Base-by-base conservation (phyloP, 2,329 filamentous ascomycete species). In the Claviceps humidiphila region DNA sequence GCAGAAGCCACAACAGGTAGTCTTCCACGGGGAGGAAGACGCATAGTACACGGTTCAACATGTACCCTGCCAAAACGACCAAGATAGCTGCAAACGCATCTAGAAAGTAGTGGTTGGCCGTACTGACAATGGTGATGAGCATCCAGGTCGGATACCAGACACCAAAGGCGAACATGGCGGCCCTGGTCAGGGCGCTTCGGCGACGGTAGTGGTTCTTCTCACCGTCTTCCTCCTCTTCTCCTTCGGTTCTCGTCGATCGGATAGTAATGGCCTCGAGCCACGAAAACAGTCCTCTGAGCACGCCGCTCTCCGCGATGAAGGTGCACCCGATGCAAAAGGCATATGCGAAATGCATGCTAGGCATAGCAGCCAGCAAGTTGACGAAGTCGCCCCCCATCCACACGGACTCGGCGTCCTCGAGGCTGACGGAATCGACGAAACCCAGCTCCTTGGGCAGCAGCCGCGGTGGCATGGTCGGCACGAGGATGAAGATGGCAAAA, bases 1-100 rank as follows among this genome's bases (percentile, higher is more conserved):
- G 70, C 58, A 81, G 67, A 6, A 72, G 64, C 74, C 75, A 82
- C 39, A 85, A 66, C 58, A 85, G 77, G 63, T 76, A 82, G 60
- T 86, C 82, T 62, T 85, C 82, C 4, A 85, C 52, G 0, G 75
- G 74, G 20, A 84, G 60, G 55, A 85, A 65, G 57, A 83, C 82
- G 56, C 84, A 63, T 52, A 86, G 59, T 34, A 72, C 63, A 43
- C 69, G 64, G 57, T 75, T 75, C 58, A 67, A 68, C 53, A 65
- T 56, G 75, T 80, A 85, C 0, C 78, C 78, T 8, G 82, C 55
- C 1, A 71, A 68, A 49, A 81, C 83, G 1, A 85, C 80, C n/a
- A 77, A 58, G 1, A 76, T 73, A 0, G 82, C 82, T 1, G 79
- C 81, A 11, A 82, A 71, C 0, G 82, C 82, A 63, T 86, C 82